Evolutionary conservation across 2,329 filamentous ascomycete genomes (phyloP), one percentile per base, ranked within the genome.

Genomic region (Tolypocladium cylindrosporum): DNA sequence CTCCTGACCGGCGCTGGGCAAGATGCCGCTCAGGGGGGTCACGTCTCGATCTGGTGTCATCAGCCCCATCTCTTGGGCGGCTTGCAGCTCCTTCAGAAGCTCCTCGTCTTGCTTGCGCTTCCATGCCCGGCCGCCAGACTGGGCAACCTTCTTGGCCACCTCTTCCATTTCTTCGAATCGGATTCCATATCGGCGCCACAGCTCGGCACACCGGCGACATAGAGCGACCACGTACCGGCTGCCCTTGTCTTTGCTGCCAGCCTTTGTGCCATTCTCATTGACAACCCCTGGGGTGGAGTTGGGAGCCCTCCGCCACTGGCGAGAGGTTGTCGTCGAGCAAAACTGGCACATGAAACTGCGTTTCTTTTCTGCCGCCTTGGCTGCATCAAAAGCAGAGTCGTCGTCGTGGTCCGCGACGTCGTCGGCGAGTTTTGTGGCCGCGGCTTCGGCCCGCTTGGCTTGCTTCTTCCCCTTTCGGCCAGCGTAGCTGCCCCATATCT

Each of bases 141-240:
- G 85, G 1, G 87, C 84, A 48, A 95, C 86, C 75, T 96, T 96
- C 75, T 92, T 96, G 43, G 87, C 84, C 42, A 96, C 83, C 66
- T 97, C 93, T 48, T 97, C 94, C 16, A 91, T 82, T 63, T 96
- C 90, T 72, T 97, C 94, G 86, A 91, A 99, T 64, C 95, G 90
- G 61, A 99, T 91, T 19, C 88, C 93, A 72, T 99, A 99, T 63
- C 93, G 90, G 55, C 94, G 87, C 94, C 94, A 99, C 10, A 99
- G 78, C 66, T 94, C 87, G 34, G 92, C 92, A 68, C 94, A 99
- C 60, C 93, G 86, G 59, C 91, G 82, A 70, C 94, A 99, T 5
- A 99, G 81, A 4, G 93, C 92, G 54, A 92, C 82, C 21, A 95
- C 83, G 41, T 88, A 85, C 65, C 88, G 85, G 19, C 80, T 78